These are phyloP conservation scores for Gymnopilus junonius DNA, from an alignment of 768 basidiomycete genomes.

Conservation along the genomic window DNA sequence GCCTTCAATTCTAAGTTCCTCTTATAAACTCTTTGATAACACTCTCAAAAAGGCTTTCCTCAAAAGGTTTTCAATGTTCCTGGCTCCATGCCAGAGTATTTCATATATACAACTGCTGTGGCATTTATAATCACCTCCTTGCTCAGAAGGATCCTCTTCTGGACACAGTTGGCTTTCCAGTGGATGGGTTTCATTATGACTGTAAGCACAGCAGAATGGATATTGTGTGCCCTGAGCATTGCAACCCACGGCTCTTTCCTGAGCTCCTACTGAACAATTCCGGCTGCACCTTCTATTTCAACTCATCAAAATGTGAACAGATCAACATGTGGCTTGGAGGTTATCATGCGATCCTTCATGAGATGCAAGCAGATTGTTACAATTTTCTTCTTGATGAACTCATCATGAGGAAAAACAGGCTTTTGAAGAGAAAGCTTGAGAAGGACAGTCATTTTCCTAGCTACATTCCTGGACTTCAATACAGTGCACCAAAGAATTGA, in stretches of 20 bases:
- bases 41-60: slow-evolving; percentile 13
- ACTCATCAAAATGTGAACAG: slow-evolving; percentile 35
- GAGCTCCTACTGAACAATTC: slow-evolving; percentile 17
- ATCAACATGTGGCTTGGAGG: slow-evolving; percentile 39
- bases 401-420: slow-evolving; percentile 16
- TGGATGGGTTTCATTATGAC: slow-evolving; percentile 24
- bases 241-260: slow-evolving; percentile 19
- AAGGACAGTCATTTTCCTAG: neutral
- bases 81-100: slow-evolving; percentile 14
- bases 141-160: slow-evolving; percentile 12
- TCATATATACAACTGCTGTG: slow-evolving; percentile 23
- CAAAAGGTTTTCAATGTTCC: slow-evolving; percentile 13
- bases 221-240: slow-evolving; percentile 17
- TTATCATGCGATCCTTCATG: slow-evolving; percentile 33
- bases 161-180: slow-evolving; percentile 11
- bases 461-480: neutral
- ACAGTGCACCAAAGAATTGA: neutral
- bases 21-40: neutral
- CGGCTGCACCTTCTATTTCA: slow-evolving; percentile 20
- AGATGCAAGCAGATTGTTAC: slow-evolving; percentile 33
- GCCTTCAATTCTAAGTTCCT: neutral
- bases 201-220: slow-evolving; percentile 20
- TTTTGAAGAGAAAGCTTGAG: neutral
- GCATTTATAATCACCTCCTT: slow-evolving; percentile 2
- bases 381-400: slow-evolving; percentile 44